Percentiles rank a stretch among this genome's conserved stretches.
Conservation (phyloP, 768 basidiomycete species). For the Krasilnikovozyma curviuscula region DNA sequence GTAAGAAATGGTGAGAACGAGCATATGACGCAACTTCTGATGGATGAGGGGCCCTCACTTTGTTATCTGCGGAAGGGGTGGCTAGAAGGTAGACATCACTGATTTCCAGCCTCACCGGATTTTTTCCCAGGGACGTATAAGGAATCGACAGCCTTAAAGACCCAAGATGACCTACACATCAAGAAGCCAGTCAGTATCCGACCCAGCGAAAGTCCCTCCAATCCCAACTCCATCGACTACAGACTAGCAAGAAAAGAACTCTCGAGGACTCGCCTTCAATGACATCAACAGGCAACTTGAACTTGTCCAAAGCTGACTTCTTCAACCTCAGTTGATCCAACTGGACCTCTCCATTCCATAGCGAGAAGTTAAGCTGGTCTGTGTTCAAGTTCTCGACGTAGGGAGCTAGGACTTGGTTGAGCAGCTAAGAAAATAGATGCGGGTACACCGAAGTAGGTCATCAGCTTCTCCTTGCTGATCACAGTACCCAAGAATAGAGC, state of each 20-base stretch:
- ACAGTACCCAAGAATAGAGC: no score
- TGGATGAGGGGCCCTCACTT: constrained; percentile 17
- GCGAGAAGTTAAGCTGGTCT: constrained; percentile 83
- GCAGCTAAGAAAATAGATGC: constrained; percentile 32
- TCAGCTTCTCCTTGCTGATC: no score
- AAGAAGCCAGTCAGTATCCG: background rate
- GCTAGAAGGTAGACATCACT: constrained; percentile 93
- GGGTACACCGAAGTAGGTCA: background rate
- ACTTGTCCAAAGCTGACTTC: constrained; percentile 83
- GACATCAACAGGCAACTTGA: constrained; percentile 85
- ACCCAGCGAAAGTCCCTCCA: no score
- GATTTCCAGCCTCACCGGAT: constrained; percentile 73
- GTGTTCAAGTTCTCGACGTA: constrained; percentile 93
- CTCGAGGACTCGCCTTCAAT: constrained; percentile 46
- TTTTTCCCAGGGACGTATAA: constrained; percentile 22
- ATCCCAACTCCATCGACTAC: no score
- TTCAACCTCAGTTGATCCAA: constrained; percentile 69
- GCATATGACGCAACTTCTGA: background rate
- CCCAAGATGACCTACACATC: constrained; percentile 20
- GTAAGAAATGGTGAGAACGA: background rate
- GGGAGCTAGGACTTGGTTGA: constrained; percentile 78
- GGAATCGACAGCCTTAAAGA: constrained; percentile 21
- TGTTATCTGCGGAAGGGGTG: constrained; percentile 52
- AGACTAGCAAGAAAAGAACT: background rate
- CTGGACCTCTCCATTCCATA: constrained; percentile 43